These are phyloP conservation scores for Lindgomyces ingoldianus DNA, from an alignment of 495 filamentous ascomycete species.

Conservation along the genomic window DNA sequence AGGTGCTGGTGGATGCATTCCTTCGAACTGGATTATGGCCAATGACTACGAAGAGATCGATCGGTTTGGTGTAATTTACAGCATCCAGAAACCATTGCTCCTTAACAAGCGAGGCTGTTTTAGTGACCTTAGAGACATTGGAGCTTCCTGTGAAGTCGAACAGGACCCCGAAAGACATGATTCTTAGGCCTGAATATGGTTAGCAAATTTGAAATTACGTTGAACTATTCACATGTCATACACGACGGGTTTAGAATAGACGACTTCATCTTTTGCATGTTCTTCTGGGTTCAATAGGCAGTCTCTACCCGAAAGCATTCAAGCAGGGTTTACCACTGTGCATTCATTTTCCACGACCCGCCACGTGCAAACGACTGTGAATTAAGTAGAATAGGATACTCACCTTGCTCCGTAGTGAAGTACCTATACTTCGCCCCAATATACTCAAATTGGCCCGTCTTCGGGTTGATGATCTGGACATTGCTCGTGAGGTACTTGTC, in stretches of 20 bases:
- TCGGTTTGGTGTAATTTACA: conserved; percentile 66
- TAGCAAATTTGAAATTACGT: conserved; percentile 25
- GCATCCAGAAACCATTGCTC: conserved; percentile 87
- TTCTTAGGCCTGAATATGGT: conserved; percentile 63
- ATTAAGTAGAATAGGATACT: too few relatives aligned
- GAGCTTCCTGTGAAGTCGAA: conserved; percentile 89
- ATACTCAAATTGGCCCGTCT: conserved; percentile 67
- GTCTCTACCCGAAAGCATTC: too few relatives aligned
- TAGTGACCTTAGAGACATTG: conserved; percentile 82
- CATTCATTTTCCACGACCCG: too few relatives aligned
- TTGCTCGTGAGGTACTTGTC: conserved; percentile 64
- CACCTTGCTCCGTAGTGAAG: conserved; percentile 79
- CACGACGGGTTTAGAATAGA: conserved; percentile 36
- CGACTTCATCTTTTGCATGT: too few relatives aligned
- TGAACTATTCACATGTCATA: conserved; percentile 27
- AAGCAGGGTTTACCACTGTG: too few relatives aligned
- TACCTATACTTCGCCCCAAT: conserved; percentile 80
- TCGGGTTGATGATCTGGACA: conserved; percentile 78
- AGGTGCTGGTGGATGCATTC: conserved; percentile 67
- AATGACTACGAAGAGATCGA: conserved; percentile 84
- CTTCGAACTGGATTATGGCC: conserved; percentile 78
- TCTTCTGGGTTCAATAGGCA: too few relatives aligned
- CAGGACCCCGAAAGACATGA: conserved; percentile 88
- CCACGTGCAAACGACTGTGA: too few relatives aligned
- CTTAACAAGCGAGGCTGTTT: conserved; percentile 73